Evolutionary conservation across 2,329 filamentous ascomycete species (phyloP).

Genomic region (Myriosclerotinia scirpicola): DNA sequence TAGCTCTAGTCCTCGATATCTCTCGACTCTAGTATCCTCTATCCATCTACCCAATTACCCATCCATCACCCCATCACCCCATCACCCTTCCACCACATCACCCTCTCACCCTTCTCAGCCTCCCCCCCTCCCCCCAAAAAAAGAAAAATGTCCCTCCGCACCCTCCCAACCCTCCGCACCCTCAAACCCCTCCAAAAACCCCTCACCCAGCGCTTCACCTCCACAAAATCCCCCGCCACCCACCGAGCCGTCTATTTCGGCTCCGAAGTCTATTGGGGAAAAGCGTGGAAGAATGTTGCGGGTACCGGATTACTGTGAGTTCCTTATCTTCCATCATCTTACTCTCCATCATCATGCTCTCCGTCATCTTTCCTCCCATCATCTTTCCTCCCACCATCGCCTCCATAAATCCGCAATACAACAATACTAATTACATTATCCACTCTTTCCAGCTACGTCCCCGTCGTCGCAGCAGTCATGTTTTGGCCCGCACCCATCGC

Average conservation of each 20-base stretch:
- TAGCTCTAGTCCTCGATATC: too few relatives aligned
- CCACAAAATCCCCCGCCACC: background rate
- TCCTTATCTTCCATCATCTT: background rate
- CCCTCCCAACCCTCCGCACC: background rate
- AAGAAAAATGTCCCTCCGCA: background rate
- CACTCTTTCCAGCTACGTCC: background rate
- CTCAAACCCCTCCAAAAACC: background rate
- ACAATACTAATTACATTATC: too few relatives aligned
- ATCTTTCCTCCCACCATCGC: background rate
- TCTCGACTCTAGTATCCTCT: background rate
- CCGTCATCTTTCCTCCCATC: background rate
- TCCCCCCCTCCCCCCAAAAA: background rate
- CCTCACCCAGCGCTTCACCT: background rate
- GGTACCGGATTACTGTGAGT: constrained; percentile 2
- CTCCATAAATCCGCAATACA: background rate
- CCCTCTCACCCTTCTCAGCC: too few relatives aligned
- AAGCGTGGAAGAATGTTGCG: background rate
- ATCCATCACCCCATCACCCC: background rate
- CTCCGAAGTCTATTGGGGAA: constrained; percentile 17
- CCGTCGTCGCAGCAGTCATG: constrained; percentile 8
- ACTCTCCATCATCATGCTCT: too few relatives aligned
- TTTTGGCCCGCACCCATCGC: constrained; percentile 9
- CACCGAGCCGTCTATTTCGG: constrained; percentile 5
- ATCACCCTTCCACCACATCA: too few relatives aligned
- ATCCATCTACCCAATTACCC: background rate